Evolutionary conservation across 2,329 filamentous ascomycete genomes (phyloP).

Genomic region (Shiraia bambusicola): DNA sequence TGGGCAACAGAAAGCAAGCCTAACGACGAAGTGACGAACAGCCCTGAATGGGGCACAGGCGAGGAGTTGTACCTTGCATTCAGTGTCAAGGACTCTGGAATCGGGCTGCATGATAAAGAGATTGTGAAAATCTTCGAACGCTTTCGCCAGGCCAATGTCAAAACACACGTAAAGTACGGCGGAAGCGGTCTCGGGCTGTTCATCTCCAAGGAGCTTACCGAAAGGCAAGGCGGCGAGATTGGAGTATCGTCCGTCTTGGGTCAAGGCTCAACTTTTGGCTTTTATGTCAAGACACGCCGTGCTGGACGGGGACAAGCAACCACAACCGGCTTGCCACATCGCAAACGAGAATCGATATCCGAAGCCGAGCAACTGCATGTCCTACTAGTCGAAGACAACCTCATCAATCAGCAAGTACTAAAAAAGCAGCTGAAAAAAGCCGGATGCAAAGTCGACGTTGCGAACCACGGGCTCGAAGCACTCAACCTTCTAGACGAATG

Average conservation of each 20-base stretch:
- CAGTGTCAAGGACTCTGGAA: constrained; percentile 45
- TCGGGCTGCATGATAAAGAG: constrained; percentile 44
- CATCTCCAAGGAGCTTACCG: constrained; percentile 49
- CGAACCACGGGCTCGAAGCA: constrained; percentile 44
- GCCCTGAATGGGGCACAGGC: constrained; percentile 41
- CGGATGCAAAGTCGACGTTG: constrained; percentile 31
- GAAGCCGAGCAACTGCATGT: constrained; percentile 23
- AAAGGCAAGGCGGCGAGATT: constrained; percentile 50
- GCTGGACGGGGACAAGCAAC: constrained; percentile 15
- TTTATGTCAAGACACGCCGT: constrained; percentile 45
- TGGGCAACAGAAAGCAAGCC: constrained; percentile 32
- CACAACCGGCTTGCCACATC: constrained; percentile 7
- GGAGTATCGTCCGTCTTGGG: constrained; percentile 45
- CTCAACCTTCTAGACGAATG: constrained; percentile 32
- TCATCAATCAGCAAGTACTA: constrained; percentile 44
- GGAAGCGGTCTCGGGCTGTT: constrained; percentile 50
- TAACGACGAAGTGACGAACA: constrained; percentile 25
- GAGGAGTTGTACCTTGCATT: constrained; percentile 44
- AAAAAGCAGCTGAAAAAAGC: constrained; percentile 41
- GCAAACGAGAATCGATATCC: constrained; percentile 1
- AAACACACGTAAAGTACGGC: constrained; percentile 46
- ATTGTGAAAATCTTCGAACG: constrained; percentile 43
- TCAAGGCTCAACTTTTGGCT: constrained; percentile 47
- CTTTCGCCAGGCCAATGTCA: constrained; percentile 39
- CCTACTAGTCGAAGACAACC: constrained; percentile 44